These are phyloP conservation scores for Citrullus mucosospermus DNA, from an alignment of 306 rosid species.

Conservation along the genomic window DNA sequence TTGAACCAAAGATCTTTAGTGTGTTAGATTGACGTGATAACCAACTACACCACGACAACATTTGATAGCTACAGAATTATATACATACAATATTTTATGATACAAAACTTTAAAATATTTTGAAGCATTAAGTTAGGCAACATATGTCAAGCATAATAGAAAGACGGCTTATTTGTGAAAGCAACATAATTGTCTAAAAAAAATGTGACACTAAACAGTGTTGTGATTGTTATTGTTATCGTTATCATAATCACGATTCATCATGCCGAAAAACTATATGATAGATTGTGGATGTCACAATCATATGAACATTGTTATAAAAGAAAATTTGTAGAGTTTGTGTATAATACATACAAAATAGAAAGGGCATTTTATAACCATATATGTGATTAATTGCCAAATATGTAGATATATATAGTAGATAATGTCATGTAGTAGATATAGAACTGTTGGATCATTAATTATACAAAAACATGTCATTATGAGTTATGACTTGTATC, in stretches of 20 bases:
- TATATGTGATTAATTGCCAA: background rate
- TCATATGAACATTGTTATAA: background rate
- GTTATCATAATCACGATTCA: background rate
- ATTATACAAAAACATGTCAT: background rate
- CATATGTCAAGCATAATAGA: background rate
- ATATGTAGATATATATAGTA: no score
- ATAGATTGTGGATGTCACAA: background rate
- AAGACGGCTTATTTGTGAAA: background rate
- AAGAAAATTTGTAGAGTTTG: background rate
- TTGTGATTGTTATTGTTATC: background rate
- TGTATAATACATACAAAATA: background rate
- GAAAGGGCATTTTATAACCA: background rate
- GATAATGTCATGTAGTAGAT: background rate
- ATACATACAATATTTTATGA: no score
- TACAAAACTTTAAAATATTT: background rate
- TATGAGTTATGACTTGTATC: background rate
- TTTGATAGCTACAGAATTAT: rapidly evolving
- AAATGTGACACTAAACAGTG: background rate
- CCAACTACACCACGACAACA: constrained; percentile 50
- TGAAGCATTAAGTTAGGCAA: background rate
- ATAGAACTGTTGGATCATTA: background rate
- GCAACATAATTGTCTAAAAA: background rate
- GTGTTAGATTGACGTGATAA: constrained; percentile 96
- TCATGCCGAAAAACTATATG: background rate
- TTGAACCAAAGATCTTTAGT: constrained; percentile 43